These are phyloP conservation scores for Sporobolus alterniflorus DNA, from an alignment of 202 grass and related monocot genomes.

Conservation along the genomic window DNA sequence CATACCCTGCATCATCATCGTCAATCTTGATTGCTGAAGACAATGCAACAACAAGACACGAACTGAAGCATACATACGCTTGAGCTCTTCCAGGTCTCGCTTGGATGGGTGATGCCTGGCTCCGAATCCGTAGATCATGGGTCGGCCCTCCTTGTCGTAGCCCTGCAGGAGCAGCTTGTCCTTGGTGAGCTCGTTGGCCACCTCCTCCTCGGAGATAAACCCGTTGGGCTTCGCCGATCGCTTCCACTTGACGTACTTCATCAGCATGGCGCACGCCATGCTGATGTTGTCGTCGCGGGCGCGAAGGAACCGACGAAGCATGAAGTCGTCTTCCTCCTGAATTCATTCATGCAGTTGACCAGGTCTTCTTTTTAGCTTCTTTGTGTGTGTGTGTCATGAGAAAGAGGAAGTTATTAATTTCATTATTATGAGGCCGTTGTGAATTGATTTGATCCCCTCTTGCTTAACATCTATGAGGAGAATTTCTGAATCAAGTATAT, in stretches of 20 bases:
- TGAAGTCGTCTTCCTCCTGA: slow-evolving; percentile 53
- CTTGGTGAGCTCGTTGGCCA: slow-evolving; percentile 55
- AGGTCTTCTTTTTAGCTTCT: too few species aligned
- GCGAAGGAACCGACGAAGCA: slow-evolving; percentile 63
- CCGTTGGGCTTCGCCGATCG: slow-evolving; percentile 50
- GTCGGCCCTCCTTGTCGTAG: slow-evolving; percentile 49
- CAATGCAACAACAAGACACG: background rate
- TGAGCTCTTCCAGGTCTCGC: slow-evolving; percentile 63
- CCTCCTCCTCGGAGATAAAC: slow-evolving; percentile 47
- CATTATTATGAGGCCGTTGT: too few species aligned
- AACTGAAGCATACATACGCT: slow-evolving; percentile 28
- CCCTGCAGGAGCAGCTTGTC: slow-evolving; percentile 68
- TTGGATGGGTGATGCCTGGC: slow-evolving; percentile 50
- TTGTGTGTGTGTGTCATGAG: too few species aligned
- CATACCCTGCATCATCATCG: slow-evolving; percentile 30
- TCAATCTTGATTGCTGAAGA: background rate
- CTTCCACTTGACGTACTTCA: slow-evolving; percentile 82
- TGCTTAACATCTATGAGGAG: too few species aligned
- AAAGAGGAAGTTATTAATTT: too few species aligned
- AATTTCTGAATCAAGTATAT: too few species aligned
- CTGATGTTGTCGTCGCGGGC: slow-evolving; percentile 60
- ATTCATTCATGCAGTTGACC: too few species aligned
- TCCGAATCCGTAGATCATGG: slow-evolving; percentile 50
- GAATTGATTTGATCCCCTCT: too few species aligned
- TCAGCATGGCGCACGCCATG: slow-evolving; percentile 61